Conservation (phyloP, 208 protist genomes). For the Novymonas esmeraldas region DNA sequence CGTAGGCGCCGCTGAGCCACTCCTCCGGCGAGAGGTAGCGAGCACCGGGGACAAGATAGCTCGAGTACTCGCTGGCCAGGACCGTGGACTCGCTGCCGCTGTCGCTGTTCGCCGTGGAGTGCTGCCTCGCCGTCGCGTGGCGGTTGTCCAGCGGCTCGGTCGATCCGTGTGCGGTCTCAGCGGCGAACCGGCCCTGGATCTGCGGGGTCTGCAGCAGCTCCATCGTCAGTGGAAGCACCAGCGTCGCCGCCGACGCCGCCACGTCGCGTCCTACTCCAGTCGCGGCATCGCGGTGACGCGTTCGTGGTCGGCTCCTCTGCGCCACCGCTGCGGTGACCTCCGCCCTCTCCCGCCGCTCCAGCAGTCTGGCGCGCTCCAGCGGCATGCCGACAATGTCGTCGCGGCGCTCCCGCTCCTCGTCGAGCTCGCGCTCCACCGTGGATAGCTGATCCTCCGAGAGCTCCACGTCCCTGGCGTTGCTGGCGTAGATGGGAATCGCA, state of each 20-base stretch:
- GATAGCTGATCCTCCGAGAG: constrained; percentile 46
- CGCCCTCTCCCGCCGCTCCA: constrained; percentile 16
- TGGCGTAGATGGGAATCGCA: constrained; percentile 66
- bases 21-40: constrained; percentile 47
- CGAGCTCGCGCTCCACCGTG: constrained; percentile 38
- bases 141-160: neutral
- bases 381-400: constrained; percentile 73
- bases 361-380: constrained; percentile 34
- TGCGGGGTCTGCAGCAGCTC: constrained; percentile 41
- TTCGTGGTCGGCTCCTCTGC: neutral
- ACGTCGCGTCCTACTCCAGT: no score
- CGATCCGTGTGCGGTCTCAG: neutral
- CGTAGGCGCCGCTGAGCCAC: constrained; percentile 12
- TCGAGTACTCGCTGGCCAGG: constrained; percentile 36
- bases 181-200: constrained; percentile 22
- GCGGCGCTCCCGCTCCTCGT: constrained; percentile 35
- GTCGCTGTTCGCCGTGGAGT: neutral
- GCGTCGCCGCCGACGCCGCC: neutral
- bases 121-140: constrained; percentile 2
- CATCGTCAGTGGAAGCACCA: constrained; percentile 32
- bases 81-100: constrained; percentile 9
- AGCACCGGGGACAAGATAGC: constrained; percentile 38
- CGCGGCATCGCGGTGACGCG: neutral
- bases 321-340: neutral
- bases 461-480: constrained; percentile 36